Evolutionary conservation across 805 yeast species (phyloP).

Genomic region (Saccharomycopsis olivae): DNA sequence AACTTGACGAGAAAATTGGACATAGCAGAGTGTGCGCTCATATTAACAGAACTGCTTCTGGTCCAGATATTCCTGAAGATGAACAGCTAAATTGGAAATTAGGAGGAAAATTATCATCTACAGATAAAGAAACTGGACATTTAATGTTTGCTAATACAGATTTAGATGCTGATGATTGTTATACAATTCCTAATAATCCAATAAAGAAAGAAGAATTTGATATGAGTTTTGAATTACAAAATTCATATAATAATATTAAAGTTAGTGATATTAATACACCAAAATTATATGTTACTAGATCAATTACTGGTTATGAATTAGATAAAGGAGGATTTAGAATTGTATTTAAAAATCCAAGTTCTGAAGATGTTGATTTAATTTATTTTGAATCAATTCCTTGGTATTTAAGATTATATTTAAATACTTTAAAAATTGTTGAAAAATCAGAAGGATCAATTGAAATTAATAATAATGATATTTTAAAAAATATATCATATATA

Average conservation of each 20-base stretch:
- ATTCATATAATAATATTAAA: constrained; percentile 2
- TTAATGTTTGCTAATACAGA: constrained; percentile 15
- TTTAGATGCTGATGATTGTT: constrained; percentile 14
- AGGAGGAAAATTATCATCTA: constrained; percentile 11
- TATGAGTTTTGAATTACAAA: constrained; percentile 8
- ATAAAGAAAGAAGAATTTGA: constrained; percentile 14
- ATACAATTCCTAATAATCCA: constrained; percentile 7
- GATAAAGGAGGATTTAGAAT: constrained; percentile 85
- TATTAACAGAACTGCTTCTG: constrained; percentile 20
- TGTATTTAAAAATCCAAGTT: constrained; percentile 59
- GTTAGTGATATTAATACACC: constrained; percentile 7
- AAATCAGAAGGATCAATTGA: background rate
- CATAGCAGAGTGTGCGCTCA: constrained; percentile 33
- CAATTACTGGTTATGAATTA: constrained; percentile 85
- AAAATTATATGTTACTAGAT: constrained; percentile 58
- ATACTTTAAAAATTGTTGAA: constrained; percentile 42
- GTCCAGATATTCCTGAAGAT: background rate
- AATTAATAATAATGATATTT: constrained; percentile 25
- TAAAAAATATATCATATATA: constrained; percentile 47
- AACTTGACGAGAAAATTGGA: constrained; percentile 37
- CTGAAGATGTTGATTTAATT: constrained; percentile 36
- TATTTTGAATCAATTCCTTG: constrained; percentile 85
- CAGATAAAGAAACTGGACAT: constrained; percentile 6
- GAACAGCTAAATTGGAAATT: constrained; percentile 7
- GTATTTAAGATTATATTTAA: constrained; percentile 79